These are phyloP conservation scores for Sisymbrium irio DNA, from an alignment of 345 rosid species.

Conservation along the genomic window DNA sequence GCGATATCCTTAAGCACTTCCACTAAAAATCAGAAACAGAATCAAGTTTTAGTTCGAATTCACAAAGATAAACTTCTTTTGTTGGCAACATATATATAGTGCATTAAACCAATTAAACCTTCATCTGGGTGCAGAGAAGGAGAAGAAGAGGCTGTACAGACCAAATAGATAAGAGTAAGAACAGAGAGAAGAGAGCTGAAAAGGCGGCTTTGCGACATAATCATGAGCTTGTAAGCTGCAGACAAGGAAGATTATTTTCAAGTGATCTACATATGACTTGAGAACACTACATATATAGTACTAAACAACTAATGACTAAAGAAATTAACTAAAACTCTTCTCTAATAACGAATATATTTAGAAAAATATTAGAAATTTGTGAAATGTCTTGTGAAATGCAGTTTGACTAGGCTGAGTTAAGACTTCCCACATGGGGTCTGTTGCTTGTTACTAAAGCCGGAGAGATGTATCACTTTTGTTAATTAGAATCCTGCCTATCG, in stretches of 20 bases:
- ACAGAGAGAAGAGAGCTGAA: neutral
- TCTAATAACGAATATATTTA: neutral
- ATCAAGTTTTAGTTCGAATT: neutral
- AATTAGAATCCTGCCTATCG: constrained; percentile 1
- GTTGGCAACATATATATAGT: neutral
- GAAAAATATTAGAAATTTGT: constrained; percentile 13
- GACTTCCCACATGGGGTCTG: constrained; percentile 25
- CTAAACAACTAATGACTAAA: neutral
- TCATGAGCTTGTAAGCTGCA: constrained; percentile 17
- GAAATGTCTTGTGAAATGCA: constrained; percentile 16
- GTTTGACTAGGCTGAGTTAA: constrained; percentile 21
- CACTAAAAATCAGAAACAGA: constrained; percentile 12
- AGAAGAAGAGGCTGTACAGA: constrained; percentile 10
- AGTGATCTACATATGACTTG: constrained; percentile 12
- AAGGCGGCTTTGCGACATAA: constrained; percentile 12
- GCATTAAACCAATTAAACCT: constrained; percentile 20
- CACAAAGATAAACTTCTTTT: neutral
- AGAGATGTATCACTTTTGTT: neutral
- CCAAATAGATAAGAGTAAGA: constrained; percentile 18
- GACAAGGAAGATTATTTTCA: neutral
- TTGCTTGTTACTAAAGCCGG: constrained; percentile 22
- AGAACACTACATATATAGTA: constrained; percentile 8
- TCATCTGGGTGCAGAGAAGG: constrained; percentile 34
- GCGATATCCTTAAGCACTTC: constrained; percentile 30
- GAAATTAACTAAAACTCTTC: neutral